Evolutionary conservation across 2,329 filamentous ascomycete genomes (phyloP), one percentile per base, ranked within the genome.

Genomic region (Esteya vermicola): DNA sequence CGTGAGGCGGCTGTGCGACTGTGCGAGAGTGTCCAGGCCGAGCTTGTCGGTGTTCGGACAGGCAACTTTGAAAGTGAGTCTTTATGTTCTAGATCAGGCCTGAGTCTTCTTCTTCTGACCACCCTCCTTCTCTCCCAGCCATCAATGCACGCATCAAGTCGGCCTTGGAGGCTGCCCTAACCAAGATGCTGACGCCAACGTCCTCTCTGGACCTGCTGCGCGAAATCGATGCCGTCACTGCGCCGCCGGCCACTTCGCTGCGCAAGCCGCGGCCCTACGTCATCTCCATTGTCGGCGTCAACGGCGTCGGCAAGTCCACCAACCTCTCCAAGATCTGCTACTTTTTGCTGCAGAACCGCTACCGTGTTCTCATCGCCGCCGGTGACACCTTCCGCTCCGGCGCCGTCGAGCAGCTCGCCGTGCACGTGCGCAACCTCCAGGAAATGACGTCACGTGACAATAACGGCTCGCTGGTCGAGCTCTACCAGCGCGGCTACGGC

Each of bases 291-390:
- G 91, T 98, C 33, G 91, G 91, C 46, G 91, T 98, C 56, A 98
- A 98, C 58, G 91, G 91, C 40, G 91, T 98, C 28, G 91, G 91
- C 54, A 98, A 98, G 64, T 95, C 88, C 14, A 98, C 91, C 39
- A 96, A 95, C 56, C 70, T 98, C 28, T 89, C 85, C 59, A 98
- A 98, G 61, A 94, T 98, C 49, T 93, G 88, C 59, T 98, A 91
- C 63, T 98, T 98, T 65, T 69, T 98, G 28, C 69, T 98, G 25
- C 89, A 98, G 60, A 98, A 98, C 67, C 88, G 93, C 57, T 93
- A 94, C 67, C 83, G 83, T 54, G 86, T 98, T 14, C 72, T 98
- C 42, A 85, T 98, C 49, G 89, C 85, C 13, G 89, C 91, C 9
- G 91, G 85, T 51, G 89, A 98, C 58, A 98, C 91, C 3, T 98